Evolutionary conservation across 257 asterid species (phyloP).

Genomic region (Marsdenia floribunda): DNA sequence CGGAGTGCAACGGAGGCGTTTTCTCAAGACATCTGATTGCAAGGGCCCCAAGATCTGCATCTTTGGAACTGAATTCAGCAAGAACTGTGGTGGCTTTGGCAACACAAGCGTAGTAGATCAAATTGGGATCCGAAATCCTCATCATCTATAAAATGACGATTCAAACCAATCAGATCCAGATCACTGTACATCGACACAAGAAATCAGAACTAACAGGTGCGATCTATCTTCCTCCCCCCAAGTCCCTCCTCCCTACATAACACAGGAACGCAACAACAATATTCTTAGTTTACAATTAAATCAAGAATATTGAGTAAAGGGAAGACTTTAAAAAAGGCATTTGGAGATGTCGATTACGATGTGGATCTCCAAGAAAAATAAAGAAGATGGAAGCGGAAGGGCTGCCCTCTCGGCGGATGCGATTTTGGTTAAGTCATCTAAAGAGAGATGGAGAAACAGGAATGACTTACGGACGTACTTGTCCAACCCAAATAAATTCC

Average conservation of each 20-base stretch:
- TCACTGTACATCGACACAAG: background rate
- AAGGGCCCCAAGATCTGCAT: conserved; percentile 60
- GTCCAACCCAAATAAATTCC: background rate
- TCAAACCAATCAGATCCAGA: conserved; percentile 10
- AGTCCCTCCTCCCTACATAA: background rate
- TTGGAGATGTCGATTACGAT: background rate
- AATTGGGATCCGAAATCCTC: conserved; percentile 55
- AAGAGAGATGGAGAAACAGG: background rate
- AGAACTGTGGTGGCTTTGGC: conserved; percentile 57
- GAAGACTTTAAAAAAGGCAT: background rate
- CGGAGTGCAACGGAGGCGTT: conserved; percentile 61
- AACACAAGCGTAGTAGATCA: conserved; percentile 66
- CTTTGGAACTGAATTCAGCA: conserved; percentile 79
- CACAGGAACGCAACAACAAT: background rate
- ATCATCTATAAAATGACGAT: conserved; percentile 9
- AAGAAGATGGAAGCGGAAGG: background rate
- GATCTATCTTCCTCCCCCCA: background rate
- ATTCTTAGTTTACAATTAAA: too few relatives aligned
- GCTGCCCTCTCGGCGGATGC: conserved; percentile 2
- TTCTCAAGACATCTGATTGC: conserved; percentile 70
- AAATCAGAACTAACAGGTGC: background rate
- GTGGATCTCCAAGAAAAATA: background rate
- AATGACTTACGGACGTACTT: too few relatives aligned
- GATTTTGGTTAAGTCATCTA: background rate
- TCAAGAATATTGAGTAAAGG: too few relatives aligned